phyloP scores from a whole-genome alignment of 768 basidiomycete species.

The Nidularia pulvinata region DNA sequence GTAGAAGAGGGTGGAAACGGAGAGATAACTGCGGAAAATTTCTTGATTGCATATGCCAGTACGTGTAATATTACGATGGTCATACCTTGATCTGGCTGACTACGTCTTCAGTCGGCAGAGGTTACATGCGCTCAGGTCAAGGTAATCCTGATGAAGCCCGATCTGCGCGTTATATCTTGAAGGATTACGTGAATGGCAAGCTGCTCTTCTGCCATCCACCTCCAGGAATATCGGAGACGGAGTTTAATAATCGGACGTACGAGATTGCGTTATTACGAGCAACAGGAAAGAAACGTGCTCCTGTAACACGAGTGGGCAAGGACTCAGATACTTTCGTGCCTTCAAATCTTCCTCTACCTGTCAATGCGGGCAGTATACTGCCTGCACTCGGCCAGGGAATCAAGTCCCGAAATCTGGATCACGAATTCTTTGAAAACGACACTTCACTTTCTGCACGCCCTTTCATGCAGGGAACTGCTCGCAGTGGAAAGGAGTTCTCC shows the following conservation, averaged over 20 bases:
- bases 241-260: conserved; percentile 77
- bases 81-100: too few species aligned
- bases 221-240: conserved; percentile 61
- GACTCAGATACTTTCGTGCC: conserved; percentile 82
- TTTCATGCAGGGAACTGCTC: conserved; percentile 58
- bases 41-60: conserved; percentile 94
- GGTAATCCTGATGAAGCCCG: conserved; percentile 98
- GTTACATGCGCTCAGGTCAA: conserved; percentile 91
- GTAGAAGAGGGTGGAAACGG: conserved; percentile 88
- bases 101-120: conserved; percentile 75
- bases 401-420: conserved; percentile 75
- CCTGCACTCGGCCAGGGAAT: conserved; percentile 32
- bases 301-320: conserved; percentile 83
- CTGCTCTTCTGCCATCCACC: conserved; percentile 90
- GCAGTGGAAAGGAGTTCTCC: conserved; percentile 58
- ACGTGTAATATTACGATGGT: conserved; percentile 26
- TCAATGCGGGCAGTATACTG: conserved; percentile 16
- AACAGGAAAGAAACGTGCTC: conserved; percentile 85
- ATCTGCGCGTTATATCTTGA: conserved; percentile 88
- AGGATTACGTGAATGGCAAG: conserved; percentile 97
- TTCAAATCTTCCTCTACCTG: conserved; percentile 20
- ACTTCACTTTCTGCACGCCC: conserved; percentile 54
- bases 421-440: conserved; percentile 75
- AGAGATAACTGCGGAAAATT: conserved; percentile 69
- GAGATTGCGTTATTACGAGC: conserved; percentile 56